phyloP scores from a whole-genome alignment of 2,329 filamentous ascomycete species.

The Colletotrichum euphorbiae region DNA sequence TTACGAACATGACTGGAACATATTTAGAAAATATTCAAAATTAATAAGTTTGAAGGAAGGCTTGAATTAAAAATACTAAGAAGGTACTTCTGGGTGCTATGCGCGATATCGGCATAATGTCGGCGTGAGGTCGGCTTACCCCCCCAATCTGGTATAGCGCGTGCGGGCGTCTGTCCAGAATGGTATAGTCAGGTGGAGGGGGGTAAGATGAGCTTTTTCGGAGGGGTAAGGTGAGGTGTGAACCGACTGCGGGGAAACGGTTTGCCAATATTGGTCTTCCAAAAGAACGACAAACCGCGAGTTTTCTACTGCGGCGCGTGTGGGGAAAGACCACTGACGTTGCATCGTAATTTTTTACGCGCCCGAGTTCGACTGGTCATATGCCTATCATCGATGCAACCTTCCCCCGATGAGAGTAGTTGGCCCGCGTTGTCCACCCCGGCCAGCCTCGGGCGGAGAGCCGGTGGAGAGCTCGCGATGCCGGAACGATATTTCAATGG shows the following conservation, averaged over 20 bases:
- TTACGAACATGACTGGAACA: too few species aligned
- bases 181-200: too few species aligned
- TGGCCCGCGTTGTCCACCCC: neutral
- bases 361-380: constrained; percentile 21
- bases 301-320: constrained; percentile 2
- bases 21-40: too few species aligned
- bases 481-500: constrained; percentile 31
- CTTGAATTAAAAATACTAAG: too few species aligned
- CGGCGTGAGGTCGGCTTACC: too few species aligned
- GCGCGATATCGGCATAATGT: too few species aligned
- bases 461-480: neutral
- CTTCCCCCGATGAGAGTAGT: neutral
- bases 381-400: neutral
- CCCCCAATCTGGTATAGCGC: too few species aligned
- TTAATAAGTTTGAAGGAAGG: too few species aligned
- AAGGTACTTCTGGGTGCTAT: too few species aligned
- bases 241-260: constrained; percentile 31
- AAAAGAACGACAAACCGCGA: neutral
- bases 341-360: constrained; percentile 26
- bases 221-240: too few species aligned
- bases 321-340: constrained; percentile 15
- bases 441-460: neutral
- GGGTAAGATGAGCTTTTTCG: too few species aligned
- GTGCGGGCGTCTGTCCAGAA: too few species aligned
- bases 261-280: neutral